Base-by-base conservation (phyloP, 441 rosid genomes). In the Erodium trifolium region DNA sequence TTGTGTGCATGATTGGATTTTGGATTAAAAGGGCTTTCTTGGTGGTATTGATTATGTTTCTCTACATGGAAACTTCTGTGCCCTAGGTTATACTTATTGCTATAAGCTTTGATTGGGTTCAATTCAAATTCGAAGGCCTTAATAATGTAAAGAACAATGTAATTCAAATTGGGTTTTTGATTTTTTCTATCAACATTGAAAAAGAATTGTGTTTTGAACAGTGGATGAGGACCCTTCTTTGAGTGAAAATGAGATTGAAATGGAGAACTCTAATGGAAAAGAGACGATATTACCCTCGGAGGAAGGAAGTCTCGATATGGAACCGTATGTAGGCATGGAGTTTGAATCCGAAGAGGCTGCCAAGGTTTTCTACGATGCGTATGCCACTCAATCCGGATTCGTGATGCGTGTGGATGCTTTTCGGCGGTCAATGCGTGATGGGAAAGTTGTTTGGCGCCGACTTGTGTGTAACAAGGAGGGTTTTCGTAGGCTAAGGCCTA, bases 401-500 rank as follows among this genome's bases (percentile, higher is more conserved):
- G 77, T 88, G 45, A 84, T 87, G 91, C 84, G 97, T 2, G 87
- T 90, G 59, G 89, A 87, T 82, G 91, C 90, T 19, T 88, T 84
- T 76, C 85, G 90, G 14, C 70, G 89, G 53, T 88, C 96, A 65
- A 83, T 81, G 90, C 85, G 86, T 66, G 96, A 88, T 70, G 94
- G 94, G 3, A 79, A 80, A 68, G 87, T 88, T 66, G 90, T 88
- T 35, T 84, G 93, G 88, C 90, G 90, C 4, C 80, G 88, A 18
- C 89, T 90, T 71, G 94, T 88, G 7, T 90, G 94, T 74, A 87
- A 90, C 70, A 90, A 81, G 77, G 89, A 90, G 75, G 96, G 96
- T 0, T 88, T 85, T 19, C 92, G 92, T 34, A 85, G 84, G 79
- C 53, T 68, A 18, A 83, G 86, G 75, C 87, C 88, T 3, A 74